phyloP scores from a whole-genome alignment of 306 rosid genomes.

The Sesbania bispinosa region DNA sequence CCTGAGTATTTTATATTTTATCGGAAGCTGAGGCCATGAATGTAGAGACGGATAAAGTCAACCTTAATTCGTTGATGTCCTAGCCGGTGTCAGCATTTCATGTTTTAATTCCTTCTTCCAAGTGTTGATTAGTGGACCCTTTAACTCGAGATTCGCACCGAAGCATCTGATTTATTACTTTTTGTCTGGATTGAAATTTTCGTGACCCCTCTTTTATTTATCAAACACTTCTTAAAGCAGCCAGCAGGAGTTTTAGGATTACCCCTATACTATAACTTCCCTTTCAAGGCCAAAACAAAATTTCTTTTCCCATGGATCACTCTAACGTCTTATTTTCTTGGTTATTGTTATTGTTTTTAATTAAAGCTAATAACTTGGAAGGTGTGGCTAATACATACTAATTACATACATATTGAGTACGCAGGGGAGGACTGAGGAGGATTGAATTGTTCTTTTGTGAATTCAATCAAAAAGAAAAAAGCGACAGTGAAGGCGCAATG shows the following conservation, averaged over 20 bases:
- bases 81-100: background rate
- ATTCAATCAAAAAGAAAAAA: background rate
- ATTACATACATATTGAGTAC: background rate
- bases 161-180: background rate
- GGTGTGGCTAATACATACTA: background rate
- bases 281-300: constrained; percentile 32
- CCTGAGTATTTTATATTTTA: too few species aligned
- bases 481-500: background rate
- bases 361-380: too few species aligned
- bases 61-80: background rate
- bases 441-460: background rate
- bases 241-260: background rate
- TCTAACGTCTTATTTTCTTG: background rate
- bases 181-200: background rate
- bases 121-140: constrained; percentile 7
- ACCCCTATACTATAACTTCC: constrained; percentile 27
- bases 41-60: background rate
- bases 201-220: background rate
- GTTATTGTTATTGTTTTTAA: background rate
- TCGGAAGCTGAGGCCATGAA: too few species aligned
- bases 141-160: background rate
- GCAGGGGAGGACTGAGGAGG: too few species aligned
- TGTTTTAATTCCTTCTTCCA: background rate
- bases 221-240: background rate
- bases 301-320: constrained; percentile 22